Evolutionary conservation across 2,329 filamentous ascomycete species (phyloP).

Genomic region (Ophiostoma novo-ulmi): DNA sequence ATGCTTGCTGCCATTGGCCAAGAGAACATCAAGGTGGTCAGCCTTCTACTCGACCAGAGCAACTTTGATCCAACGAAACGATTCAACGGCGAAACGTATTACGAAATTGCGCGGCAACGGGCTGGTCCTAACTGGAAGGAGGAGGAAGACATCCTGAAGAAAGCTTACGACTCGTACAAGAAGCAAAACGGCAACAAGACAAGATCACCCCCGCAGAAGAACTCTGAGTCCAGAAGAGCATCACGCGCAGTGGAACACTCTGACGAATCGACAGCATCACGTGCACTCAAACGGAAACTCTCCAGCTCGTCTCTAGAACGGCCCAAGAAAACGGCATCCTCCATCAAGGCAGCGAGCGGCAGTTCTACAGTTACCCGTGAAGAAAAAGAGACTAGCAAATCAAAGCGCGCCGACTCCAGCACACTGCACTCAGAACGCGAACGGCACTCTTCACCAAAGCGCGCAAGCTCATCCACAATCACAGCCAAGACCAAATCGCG

Average conservation of each 20-base stretch:
- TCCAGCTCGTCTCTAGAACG: constrained; percentile 47
- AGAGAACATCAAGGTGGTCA: constrained; percentile 77
- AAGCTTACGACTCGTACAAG: constrained; percentile 63
- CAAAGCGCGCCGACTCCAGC: constrained; percentile 36
- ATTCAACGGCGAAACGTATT: constrained; percentile 74
- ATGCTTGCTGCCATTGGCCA: constrained; percentile 93
- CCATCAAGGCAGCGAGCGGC: constrained; percentile 29
- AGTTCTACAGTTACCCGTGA: constrained; percentile 44
- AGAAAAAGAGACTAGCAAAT: constrained; percentile 35
- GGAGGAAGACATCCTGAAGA: constrained; percentile 75
- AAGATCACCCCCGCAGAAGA: constrained; percentile 46
- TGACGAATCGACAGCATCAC: constrained; percentile 37
- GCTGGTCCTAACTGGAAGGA: constrained; percentile 86
- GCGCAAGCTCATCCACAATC: constrained; percentile 34
- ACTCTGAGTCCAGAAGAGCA: constrained; percentile 41
- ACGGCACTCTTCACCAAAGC: constrained; percentile 46
- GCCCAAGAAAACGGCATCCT: constrained; percentile 39
- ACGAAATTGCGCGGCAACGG: constrained; percentile 76
- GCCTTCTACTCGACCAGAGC: constrained; percentile 69
- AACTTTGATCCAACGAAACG: constrained; percentile 77
- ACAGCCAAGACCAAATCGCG: constrained; percentile 22
- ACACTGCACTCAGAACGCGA: constrained; percentile 47
- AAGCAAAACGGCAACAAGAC: constrained; percentile 45
- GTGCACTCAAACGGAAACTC: constrained; percentile 43
- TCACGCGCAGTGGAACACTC: constrained; percentile 43